Conservation (phyloP, 2,329 filamentous ascomycete genomes). For the Mycogone perniciosa region DNA sequence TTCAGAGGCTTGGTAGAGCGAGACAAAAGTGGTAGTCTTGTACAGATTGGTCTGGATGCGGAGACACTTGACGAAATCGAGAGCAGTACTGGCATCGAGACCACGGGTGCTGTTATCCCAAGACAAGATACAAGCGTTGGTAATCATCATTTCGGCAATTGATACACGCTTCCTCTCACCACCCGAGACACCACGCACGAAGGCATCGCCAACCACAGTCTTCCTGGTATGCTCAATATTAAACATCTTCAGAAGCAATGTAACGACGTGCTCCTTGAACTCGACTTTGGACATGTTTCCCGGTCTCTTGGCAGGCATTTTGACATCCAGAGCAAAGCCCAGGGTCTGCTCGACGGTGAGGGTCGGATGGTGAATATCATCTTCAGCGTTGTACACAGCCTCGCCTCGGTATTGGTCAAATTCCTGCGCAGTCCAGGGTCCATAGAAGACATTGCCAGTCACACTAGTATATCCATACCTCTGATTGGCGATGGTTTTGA, state of each 20-base stretch:
- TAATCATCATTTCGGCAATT: conserved; percentile 78
- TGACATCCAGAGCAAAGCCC: conserved; percentile 76
- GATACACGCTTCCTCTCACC: conserved; percentile 75
- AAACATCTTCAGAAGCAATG: conserved; percentile 80
- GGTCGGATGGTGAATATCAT: conserved; percentile 79
- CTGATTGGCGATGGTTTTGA: conserved; percentile 63
- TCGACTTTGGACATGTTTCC: conserved; percentile 63
- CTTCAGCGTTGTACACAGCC: conserved; percentile 72
- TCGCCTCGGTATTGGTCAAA: conserved; percentile 75
- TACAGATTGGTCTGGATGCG: conserved; percentile 79
- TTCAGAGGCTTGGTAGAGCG: conserved; percentile 79
- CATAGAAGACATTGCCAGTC: conserved; percentile 67
- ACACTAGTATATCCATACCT: conserved; percentile 49
- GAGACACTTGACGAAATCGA: conserved; percentile 62
- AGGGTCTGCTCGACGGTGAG: conserved; percentile 85
- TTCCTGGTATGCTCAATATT: conserved; percentile 84
- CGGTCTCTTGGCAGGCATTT: conserved; percentile 74
- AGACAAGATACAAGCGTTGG: conserved; percentile 61
- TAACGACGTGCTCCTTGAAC: conserved; percentile 71
- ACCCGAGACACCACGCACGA: conserved; percentile 73
- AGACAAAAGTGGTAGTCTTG: conserved; percentile 77
- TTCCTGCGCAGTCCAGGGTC: conserved; percentile 62
- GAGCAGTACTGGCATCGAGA: conserved; percentile 60
- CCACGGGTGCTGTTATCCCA: conserved; percentile 73
- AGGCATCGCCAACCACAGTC: conserved; percentile 78